Evolutionary conservation across 2,329 filamentous ascomycete species (phyloP), one percentile per base, ranked within the genome.

Genomic region (Talaromyces marneffei): DNA sequence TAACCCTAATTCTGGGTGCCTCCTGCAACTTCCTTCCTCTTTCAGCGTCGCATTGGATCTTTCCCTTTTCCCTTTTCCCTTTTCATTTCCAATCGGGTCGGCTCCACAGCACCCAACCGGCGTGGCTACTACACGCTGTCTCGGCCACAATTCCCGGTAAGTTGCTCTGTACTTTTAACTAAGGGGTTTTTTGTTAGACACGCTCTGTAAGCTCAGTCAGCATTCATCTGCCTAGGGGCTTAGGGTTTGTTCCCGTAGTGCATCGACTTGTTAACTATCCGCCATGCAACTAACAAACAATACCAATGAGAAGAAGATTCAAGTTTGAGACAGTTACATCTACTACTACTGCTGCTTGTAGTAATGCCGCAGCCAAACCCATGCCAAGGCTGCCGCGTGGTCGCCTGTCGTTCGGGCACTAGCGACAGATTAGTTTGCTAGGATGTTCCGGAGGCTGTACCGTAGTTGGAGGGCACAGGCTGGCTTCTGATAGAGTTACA

Each of bases 261-360:
- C n/a, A n/a, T n/a, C n/a, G n/a, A n/a, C n/a, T n/a, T n/a, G n/a
- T n/a, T n/a, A n/a, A n/a, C n/a, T n/a, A n/a, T n/a, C n/a, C n/a
- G n/a, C 31, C 31, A 33, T 16, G 18, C 7, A 20, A 14, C 35
- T 37, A 14, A 4, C 14, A 14, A 37, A 16, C 2, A 37, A 16
- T 16, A 14, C 35, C 10, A 37, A 16, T 4, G 3, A 16, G 14
- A 37, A 37, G n/a, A 23, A 10, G 20, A 37, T 18, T 37, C 5
- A 2, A 27, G 33, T 40, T 53, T 59, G 57, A 59, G 57, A 59
- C 57, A 59, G 57, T 59, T 59, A 59, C 57, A 59, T 59, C 48
- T 52, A 40, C 25, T 40, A 27, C 57, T 25, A 40, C 42, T n/a
- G n/a, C n/a, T n/a, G n/a, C n/a, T n/a, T n/a, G 6, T 25, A 27